Conservation (phyloP, 495 filamentous ascomycete genomes). For the Rusavskia elegans region DNA sequence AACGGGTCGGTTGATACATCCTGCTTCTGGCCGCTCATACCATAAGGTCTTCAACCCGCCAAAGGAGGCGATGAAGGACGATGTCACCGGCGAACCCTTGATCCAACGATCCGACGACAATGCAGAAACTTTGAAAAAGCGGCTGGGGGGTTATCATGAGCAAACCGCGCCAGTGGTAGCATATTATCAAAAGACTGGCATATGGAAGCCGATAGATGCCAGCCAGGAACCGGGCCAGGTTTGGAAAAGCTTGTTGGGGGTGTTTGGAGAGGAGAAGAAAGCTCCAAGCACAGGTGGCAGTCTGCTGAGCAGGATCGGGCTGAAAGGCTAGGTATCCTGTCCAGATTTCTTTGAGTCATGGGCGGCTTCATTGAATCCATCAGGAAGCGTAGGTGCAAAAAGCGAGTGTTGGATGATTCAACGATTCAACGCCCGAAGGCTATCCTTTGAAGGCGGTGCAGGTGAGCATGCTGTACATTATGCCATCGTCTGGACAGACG, state of each 20-base stretch:
- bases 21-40: constrained; percentile 88
- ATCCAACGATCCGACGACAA: constrained; percentile 97
- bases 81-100: constrained; percentile 89
- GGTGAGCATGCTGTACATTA: background rate
- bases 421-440: background rate
- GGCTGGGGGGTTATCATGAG: constrained; percentile 79
- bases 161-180: constrained; percentile 85
- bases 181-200: constrained; percentile 93
- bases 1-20: constrained; percentile 90
- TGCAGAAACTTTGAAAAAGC: constrained; percentile 91
- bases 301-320: constrained; percentile 28
- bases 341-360: constrained; percentile 8
- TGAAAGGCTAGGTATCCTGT: constrained; percentile 17
- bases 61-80: constrained; percentile 84
- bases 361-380: background rate
- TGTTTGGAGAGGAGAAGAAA: constrained; percentile 53
- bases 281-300: constrained; percentile 15
- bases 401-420: constrained; percentile 1
- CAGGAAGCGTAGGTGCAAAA: background rate
- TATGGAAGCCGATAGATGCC: constrained; percentile 93
- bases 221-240: constrained; percentile 92
- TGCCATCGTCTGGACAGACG: background rate
- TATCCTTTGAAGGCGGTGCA: background rate
- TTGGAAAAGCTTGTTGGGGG: constrained; percentile 78
- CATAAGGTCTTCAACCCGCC: constrained; percentile 99